Conservation (phyloP, 495 filamentous ascomycete genomes). For the Annulohypoxylon maeteangense region DNA sequence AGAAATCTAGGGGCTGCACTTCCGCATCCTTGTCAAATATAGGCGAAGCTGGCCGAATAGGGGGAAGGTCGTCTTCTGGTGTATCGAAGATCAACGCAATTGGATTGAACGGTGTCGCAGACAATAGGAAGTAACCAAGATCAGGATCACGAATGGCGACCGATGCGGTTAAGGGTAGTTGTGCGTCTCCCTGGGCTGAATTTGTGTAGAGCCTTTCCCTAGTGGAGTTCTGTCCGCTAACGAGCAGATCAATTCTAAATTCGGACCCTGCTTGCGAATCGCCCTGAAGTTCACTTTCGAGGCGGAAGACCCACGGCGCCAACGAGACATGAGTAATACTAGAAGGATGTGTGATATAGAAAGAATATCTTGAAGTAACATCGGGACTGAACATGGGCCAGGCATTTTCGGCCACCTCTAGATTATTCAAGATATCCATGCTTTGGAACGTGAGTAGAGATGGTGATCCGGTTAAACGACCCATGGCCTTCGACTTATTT, state of each 20-base stretch:
- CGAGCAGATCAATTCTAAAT: slow-evolving; percentile 78
- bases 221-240: slow-evolving; percentile 68
- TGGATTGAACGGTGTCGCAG: slow-evolving; percentile 70
- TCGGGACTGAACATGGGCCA: slow-evolving; percentile 83
- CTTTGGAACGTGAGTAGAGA: slow-evolving; percentile 63
- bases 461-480: slow-evolving; percentile 45
- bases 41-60: slow-evolving; percentile 48
- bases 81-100: slow-evolving; percentile 74
- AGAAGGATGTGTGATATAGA: slow-evolving; percentile 78
- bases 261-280: slow-evolving; percentile 71
- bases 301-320: slow-evolving; percentile 75
- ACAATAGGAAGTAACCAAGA: slow-evolving; percentile 82
- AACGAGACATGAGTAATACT: slow-evolving; percentile 79
- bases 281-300: slow-evolving; percentile 78
- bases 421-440: slow-evolving; percentile 68
- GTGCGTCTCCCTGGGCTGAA: slow-evolving; percentile 47
- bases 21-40: slow-evolving; percentile 49
- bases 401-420: slow-evolving; percentile 60
- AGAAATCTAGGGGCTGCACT: slow-evolving; percentile 50
- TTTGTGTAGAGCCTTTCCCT: slow-evolving; percentile 69
- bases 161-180: slow-evolving; percentile 65
- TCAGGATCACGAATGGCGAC: slow-evolving; percentile 77
- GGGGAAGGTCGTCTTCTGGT: slow-evolving; percentile 60
- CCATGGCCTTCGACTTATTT: slow-evolving; percentile 56
- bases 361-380: slow-evolving; percentile 75